Base-by-base conservation (phyloP, 2,329 filamentous ascomycete species). In the Cladophialophora bantiana region DNA sequence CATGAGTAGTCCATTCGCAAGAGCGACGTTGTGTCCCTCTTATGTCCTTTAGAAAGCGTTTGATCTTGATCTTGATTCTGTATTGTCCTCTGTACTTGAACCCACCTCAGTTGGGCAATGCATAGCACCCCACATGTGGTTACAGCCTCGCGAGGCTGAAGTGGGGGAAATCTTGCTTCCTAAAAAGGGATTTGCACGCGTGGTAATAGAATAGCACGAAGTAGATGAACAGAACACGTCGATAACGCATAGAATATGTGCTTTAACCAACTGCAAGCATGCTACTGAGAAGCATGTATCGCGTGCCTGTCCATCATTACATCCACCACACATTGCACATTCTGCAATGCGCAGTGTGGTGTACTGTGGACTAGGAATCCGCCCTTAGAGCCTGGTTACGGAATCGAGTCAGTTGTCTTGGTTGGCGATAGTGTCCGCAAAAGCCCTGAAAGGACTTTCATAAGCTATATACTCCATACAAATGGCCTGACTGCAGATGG, bases 121-220 rank as follows among this genome's bases (percentile, higher is more conserved):
- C n/a, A 7, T 12, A 12, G n/a, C 42, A 65, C 62, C 56, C 62
- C 62, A 65, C 62, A 55, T 65, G 26, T 20, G 15, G 34, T 4
- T 1, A 32, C 7, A 40, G 42, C 3, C 36, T 38, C 35, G 56
- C 48, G 57, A 65, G 62, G 62, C 62, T 65, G 62, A 50, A 13
- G 62, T 65, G 62, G 62, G 62, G 62, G 34, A 2, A 9, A 13
- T 53, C 3, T 2, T 2, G 15, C 35, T 26, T n/a, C 13, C 35
- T 7, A 15, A 56, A 52, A 34, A 12, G 45, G 57, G 26, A 15
- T 50, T 32, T 48, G 13, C 9, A 31, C n/a, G 32, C 54, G 54
- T 3, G 12, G 7, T 10, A 42, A 31, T n/a, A n/a, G 2, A 18
- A n/a, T n/a, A n/a, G 40, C 13, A 5, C 45, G 20, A 26, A 3